Base-by-base conservation (phyloP, 164 flowering plant genomes). In the Kalanchoe fedtschenkoi region DNA sequence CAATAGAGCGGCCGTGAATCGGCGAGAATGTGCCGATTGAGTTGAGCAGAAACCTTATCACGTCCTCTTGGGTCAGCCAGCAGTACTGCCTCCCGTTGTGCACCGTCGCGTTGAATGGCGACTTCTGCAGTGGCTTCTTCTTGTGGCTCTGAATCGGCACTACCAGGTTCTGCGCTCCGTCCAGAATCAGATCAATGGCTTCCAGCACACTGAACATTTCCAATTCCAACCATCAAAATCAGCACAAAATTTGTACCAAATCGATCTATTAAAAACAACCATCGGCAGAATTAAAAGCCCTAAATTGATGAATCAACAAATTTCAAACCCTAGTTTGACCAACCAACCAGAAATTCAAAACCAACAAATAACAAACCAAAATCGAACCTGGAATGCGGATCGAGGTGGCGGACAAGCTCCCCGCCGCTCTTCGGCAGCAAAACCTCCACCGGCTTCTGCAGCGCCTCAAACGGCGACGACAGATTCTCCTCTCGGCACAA, bases 121-220 rank as follows among this genome's bases (percentile, higher is more conserved):
- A 43, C 34, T 74, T 73, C 19, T 60, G 60, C n/a, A 61, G 67
- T 11, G 68, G 74, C 64, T 70, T 81, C 51, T 72, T 80, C 34
- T 79, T 73, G 22, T 60, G 64, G 55, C 34, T 69, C 41, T 69
- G 67, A 0, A 85, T 72, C 0, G 93, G 97, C 34, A 91, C 81
- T 5, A 91, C 76, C 4, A 91, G 73, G 66, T 87, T 85, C 68
- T 89, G 95, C 5, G 88, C 80, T 0, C 96, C 97, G 47, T 81
- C 84, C 5, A 83, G 66, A 10, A 89, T 85, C 54, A 77, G 65
- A 69, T 91, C 96, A 14, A 91, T 82, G 2, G 86, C 97, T 57
- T 91, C 91, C 67, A 78, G 16, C 54, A 91, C 77, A 62, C 97
- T 91, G 82, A 64, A 42, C 70, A 21, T 56, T 56, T 17, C 8